These are phyloP conservation scores for Tephrocybe sp. DNA, from an alignment of 768 basidiomycete genomes.

Conservation along the genomic window DNA sequence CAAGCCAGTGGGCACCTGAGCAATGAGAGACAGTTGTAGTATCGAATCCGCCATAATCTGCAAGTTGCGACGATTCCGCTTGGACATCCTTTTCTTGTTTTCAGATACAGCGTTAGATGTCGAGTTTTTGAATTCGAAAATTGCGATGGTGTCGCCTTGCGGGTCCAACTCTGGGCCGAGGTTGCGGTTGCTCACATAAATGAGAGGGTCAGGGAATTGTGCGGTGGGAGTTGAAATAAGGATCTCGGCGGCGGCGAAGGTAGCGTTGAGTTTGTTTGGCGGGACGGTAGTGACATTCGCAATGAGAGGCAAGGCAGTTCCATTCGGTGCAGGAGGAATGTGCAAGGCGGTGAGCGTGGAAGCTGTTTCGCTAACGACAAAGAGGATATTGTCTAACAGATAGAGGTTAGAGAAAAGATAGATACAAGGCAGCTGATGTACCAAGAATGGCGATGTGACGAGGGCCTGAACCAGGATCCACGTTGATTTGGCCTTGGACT, in stretches of 20 bases:
- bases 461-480: conserved; percentile 66
- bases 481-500: conserved; percentile 62
- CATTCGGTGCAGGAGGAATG: conserved; percentile 49
- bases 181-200: conserved; percentile 62
- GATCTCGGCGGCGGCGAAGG: conserved; percentile 54
- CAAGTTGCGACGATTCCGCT: not conserved
- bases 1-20: conserved; percentile 54
- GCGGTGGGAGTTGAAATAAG: conserved; percentile 44
- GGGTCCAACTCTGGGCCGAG: conserved; percentile 43
- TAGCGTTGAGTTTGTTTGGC: conserved; percentile 33
- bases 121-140: conserved; percentile 43
- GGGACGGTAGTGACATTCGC: conserved; percentile 47
- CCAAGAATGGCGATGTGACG: conserved; percentile 44
- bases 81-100: conserved; percentile 21
- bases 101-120: conserved; percentile 6
- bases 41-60: not conserved
- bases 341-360: conserved; percentile 53
- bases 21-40: conserved; percentile 35
- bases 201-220: conserved; percentile 43
- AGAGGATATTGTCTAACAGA: conserved; percentile 43
- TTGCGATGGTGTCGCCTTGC: conserved; percentile 57
- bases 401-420: not conserved
- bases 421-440: conserved; percentile 11
- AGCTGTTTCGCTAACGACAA: conserved; percentile 50
- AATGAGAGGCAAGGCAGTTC: conserved; percentile 42